Evolutionary conservation across 1,139 yeast species (phyloP).

Genomic region (Suhomyces bribrorum): DNA sequence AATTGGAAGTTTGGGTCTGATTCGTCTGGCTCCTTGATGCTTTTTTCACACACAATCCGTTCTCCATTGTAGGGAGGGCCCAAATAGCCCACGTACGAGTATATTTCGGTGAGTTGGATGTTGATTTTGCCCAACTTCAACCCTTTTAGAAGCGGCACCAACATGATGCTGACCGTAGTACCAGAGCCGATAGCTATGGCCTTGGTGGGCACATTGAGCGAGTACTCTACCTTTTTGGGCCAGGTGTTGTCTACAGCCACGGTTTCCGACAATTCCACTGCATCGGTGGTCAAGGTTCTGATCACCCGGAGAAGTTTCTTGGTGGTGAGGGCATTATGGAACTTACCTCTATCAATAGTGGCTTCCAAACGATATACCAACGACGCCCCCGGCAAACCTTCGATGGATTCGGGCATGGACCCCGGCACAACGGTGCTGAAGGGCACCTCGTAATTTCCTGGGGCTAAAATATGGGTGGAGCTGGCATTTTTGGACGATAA

Average conservation of each 20-base stretch:
- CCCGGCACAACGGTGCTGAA: conserved; percentile 88
- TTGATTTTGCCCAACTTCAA: conserved; percentile 71
- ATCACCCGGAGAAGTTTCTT: conserved; percentile 78
- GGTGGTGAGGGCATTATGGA: conserved; percentile 62
- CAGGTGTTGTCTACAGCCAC: conserved; percentile 94
- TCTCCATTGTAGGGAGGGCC: conserved; percentile 63
- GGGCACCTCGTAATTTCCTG: conserved; percentile 90
- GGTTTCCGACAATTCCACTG: conserved; percentile 86
- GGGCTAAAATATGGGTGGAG: conserved; percentile 39
- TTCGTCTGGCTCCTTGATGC: conserved; percentile 35
- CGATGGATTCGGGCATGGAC: conserved; percentile 80
- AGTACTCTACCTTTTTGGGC: conserved; percentile 93
- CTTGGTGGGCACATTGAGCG: conserved; percentile 81
- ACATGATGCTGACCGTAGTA: conserved; percentile 64
- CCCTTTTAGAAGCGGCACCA: conserved; percentile 84
- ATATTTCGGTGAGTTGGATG: conserved; percentile 66
- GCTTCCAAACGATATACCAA: conserved; percentile 80
- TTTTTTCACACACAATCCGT: conserved; percentile 48
- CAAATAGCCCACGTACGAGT: conserved; percentile 59
- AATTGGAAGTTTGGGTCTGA: conserved; percentile 45
- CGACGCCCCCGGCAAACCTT: conserved; percentile 85
- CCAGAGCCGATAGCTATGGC: conserved; percentile 90
- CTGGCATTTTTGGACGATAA: conserved; percentile 20
- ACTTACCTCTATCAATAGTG: conserved; percentile 78
- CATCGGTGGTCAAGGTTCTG: conserved; percentile 86